Evolutionary conservation across 2,329 filamentous ascomycete genomes (phyloP), one percentile per base, ranked within the genome.

Genomic region (Neophaeococcomyces mojaviensis): DNA sequence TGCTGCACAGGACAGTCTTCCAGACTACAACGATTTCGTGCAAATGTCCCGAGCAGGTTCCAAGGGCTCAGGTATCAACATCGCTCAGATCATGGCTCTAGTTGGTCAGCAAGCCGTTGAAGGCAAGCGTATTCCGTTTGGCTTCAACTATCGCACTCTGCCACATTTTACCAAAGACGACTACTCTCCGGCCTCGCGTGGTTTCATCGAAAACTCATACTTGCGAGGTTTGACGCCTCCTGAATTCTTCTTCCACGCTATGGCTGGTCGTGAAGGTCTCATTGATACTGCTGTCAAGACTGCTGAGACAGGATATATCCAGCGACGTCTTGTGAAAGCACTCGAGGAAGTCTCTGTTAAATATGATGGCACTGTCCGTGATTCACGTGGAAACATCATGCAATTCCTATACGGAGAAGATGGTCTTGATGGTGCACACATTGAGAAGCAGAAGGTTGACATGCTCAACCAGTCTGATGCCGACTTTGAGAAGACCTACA

Each of bases 221-320:
- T 79, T 98, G 10, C 86, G 92, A 73, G 92, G 92, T 46, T 72
- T 98, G 49, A 98, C 94, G 0, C 92, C 92, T 0, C 84, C 86
- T 1, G 92, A 98, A 58, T 98, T 98, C 71, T 98, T 96, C 73
- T 98, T 98, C 77, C 92, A 98, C 78, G 92, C 92, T 62, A 98
- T 98, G 92, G 92, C 92, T 75, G 92, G 92, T 88, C 82, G 92
- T 73, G 92, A 98, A 70, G 92, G 92, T 94, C 77, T 98, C 46
- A 98, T 98, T 59, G 92, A 98, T 77, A 98, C 92, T 43, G 92
- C 92, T 55, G 94, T 98, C 69, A 98, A 98, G 78, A 98, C 92
- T 55, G 92, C 92, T 16, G 94, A 98, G 68, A 98, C 94, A 48
- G 92, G 92, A 69, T 98, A 98, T 66, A 98, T 98, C 55, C 94